Conservation (phyloP, 2,329 filamentous ascomycete genomes). For the Apiospora arundinis region DNA sequence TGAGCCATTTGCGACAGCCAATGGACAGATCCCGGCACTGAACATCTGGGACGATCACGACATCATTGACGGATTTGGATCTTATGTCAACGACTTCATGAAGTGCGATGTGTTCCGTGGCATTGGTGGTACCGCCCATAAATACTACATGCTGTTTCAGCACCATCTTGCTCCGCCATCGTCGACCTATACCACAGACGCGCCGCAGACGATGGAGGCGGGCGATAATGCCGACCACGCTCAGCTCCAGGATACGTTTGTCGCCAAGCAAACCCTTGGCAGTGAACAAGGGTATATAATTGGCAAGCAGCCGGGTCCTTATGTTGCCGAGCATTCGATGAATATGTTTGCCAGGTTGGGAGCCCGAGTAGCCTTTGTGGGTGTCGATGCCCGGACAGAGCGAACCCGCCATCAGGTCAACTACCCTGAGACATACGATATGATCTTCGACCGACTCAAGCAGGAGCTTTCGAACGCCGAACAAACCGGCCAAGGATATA, state of each 20-base stretch:
- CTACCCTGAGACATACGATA: conserved; percentile 88
- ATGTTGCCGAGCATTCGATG: conserved; percentile 86
- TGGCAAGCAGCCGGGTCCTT: conserved; percentile 80
- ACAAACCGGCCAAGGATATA: conserved; percentile 75
- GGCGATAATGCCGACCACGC: conserved; percentile 69
- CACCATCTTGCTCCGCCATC: conserved; percentile 86
- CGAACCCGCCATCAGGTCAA: conserved; percentile 94
- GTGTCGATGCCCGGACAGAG: conserved; percentile 92
- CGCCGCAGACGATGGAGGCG: conserved; percentile 65
- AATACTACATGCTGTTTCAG: conserved; percentile 98
- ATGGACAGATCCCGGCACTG: conserved; percentile 91
- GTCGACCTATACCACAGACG: conserved; percentile 80
- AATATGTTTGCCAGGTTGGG: conserved; percentile 88
- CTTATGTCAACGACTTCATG: conserved; percentile 95
- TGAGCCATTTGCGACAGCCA: conserved; percentile 84
- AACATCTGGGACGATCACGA: conserved; percentile 99
- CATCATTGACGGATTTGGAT: conserved; percentile 91
- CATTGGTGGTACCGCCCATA: conserved; percentile 90
- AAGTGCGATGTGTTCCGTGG: conserved; percentile 89
- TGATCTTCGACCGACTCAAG: conserved; percentile 79
- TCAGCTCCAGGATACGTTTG: conserved; percentile 78
- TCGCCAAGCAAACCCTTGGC: conserved; percentile 54
- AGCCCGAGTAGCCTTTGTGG: conserved; percentile 81
- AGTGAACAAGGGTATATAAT: conserved; percentile 78
- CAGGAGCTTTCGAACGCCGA: conserved; percentile 74